Percentiles rank a stretch among this genome's conserved stretches.
phyloP scores from a whole-genome alignment of 1,139 yeast genomes.

The Pichia norvegensis region DNA sequence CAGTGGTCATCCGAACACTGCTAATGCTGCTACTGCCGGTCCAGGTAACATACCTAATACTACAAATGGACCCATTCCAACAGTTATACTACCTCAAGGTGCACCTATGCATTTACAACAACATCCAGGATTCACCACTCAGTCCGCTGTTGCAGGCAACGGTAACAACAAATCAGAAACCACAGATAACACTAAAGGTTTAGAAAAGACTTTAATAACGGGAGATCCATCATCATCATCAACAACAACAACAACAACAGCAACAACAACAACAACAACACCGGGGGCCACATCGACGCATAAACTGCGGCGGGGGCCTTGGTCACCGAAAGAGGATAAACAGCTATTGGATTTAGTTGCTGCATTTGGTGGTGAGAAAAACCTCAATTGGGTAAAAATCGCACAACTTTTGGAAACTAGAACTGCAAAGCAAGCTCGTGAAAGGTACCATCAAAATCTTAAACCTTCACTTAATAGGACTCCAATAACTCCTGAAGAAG shows the following conservation, averaged over 20 bases:
- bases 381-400: slow-evolving; percentile 77
- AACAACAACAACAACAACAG: slow-evolving; percentile 4
- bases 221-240: no score
- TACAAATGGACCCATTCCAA: not conserved
- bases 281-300: not conserved
- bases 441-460: slow-evolving; percentile 84
- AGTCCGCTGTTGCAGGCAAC: no score
- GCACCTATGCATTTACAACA: not conserved
- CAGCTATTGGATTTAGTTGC: slow-evolving; percentile 62
- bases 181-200: no score
- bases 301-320: slow-evolving; percentile 56
- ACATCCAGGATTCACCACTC: not conserved
- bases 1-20: not conserved
- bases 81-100: not conserved
- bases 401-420: slow-evolving; percentile 67
- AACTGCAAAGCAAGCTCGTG: slow-evolving; percentile 89
- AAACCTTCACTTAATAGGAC: slow-evolving; percentile 76
- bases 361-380: slow-evolving; percentile 62
- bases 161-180: no score
- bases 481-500: slow-evolving; percentile 83
- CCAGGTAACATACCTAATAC: not conserved
- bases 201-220: no score
- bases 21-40: not conserved
- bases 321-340: slow-evolving; percentile 84
- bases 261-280: slow-evolving; percentile 1